Percentiles rank a stretch among this genome's conserved stretches.
These are phyloP conservation scores for Cladosporium sp. DNA, from an alignment of 2,329 filamentous ascomycete genomes.

Conservation along the genomic window DNA sequence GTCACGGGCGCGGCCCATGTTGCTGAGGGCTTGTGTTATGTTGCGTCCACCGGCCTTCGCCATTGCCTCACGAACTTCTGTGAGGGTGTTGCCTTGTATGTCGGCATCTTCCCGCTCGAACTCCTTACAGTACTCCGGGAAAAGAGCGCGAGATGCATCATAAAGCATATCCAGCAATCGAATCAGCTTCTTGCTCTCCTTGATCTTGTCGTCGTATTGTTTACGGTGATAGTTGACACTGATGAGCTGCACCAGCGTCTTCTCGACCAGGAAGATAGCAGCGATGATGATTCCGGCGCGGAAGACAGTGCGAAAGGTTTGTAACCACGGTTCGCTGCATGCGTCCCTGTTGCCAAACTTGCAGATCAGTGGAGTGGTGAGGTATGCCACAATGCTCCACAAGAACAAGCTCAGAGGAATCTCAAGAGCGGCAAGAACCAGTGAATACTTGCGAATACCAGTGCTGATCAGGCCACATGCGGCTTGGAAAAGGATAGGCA, in stretches of 20 bases:
- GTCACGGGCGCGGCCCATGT: slow-evolving; percentile 65
- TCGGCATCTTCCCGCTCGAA: slow-evolving; percentile 77
- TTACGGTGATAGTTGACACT: slow-evolving; percentile 70
- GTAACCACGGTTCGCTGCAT: slow-evolving; percentile 22
- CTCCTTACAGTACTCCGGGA: slow-evolving; percentile 77
- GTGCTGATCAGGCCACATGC: slow-evolving; percentile 65
- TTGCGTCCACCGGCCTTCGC: slow-evolving; percentile 51
- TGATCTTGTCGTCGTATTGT: slow-evolving; percentile 68
- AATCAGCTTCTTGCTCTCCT: slow-evolving; percentile 73
- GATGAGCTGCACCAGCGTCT: slow-evolving; percentile 66
- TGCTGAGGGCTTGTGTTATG: slow-evolving; percentile 59
- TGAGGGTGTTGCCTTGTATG: slow-evolving; percentile 69
- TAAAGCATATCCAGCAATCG: slow-evolving; percentile 70
- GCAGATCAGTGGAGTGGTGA: slow-evolving; percentile 51
- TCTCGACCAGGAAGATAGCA: slow-evolving; percentile 62
- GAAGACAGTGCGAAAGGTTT: slow-evolving; percentile 53
- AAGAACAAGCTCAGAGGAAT: slow-evolving; percentile 65
- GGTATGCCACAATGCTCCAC: slow-evolving; percentile 61
- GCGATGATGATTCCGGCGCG: slow-evolving; percentile 60
- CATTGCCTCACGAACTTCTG: slow-evolving; percentile 40
- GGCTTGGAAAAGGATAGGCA: slow-evolving; percentile 64
- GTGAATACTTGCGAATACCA: slow-evolving; percentile 67
- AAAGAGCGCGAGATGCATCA: slow-evolving; percentile 73
- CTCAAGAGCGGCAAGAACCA: slow-evolving; percentile 60
- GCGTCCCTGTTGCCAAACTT: background rate